Conservation (phyloP, 148 eudicot genomes). For the Nyssa sinensis region DNA sequence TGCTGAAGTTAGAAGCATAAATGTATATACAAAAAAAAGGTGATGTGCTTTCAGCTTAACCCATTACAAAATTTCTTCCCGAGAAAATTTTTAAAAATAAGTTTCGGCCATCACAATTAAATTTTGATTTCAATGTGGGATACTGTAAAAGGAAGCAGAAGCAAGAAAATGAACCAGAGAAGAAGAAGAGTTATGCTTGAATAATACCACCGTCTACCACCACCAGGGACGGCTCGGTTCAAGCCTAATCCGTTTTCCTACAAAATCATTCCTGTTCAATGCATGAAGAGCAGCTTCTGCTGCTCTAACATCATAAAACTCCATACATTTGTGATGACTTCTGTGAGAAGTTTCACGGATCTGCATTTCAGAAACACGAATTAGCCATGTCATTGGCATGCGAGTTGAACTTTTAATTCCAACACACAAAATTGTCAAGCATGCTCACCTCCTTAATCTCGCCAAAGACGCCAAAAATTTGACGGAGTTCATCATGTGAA, state of each 20-base stretch:
- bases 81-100: not conserved
- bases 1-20: too few relatives aligned
- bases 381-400: slow-evolving; percentile 4
- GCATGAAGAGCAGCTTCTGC: slow-evolving; percentile 65
- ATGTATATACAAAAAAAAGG: not conserved
- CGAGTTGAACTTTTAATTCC: not conserved
- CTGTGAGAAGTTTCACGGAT: slow-evolving; percentile 48
- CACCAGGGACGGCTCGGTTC: slow-evolving; percentile 44
- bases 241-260: slow-evolving; percentile 49
- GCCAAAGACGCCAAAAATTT: slow-evolving; percentile 60
- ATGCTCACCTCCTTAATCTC: slow-evolving; percentile 57
- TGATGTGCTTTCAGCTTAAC: not conserved
- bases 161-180: not conserved
- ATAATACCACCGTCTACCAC: slow-evolving; percentile 31
- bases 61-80: not conserved
- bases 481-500: slow-evolving; percentile 50
- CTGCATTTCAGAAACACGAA: slow-evolving; percentile 29
- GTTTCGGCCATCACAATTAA: not conserved
- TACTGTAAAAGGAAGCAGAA: not conserved
- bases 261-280: slow-evolving; percentile 48
- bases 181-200: not conserved
- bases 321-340: slow-evolving; percentile 44
- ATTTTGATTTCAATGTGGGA: too few relatives aligned
- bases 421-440: not conserved
- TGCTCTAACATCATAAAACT: slow-evolving; percentile 68